phyloP scores from a whole-genome alignment of 169 alveolate species.

The Plasmodium ovale region DNA sequence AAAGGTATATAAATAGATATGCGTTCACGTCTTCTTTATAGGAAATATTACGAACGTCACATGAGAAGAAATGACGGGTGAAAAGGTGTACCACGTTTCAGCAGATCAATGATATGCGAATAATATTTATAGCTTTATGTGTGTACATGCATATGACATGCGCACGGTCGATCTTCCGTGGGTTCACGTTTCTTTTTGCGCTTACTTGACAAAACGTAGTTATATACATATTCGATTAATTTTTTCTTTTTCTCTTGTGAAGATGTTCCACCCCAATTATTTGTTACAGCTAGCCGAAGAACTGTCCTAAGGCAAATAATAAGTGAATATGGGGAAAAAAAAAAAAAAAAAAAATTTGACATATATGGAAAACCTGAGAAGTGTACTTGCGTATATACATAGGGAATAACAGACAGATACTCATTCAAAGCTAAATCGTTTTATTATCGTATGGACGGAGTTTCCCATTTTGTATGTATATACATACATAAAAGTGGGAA shows the following conservation, averaged over 20 bases:
- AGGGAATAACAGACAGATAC: too few relatives aligned
- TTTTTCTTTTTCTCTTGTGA: constrained; percentile 66
- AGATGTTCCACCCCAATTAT: constrained; percentile 66
- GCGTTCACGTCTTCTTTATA: too few relatives aligned
- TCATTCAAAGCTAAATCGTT: too few relatives aligned
- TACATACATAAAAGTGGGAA: neutral
- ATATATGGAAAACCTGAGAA: too few relatives aligned
- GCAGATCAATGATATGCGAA: neutral
- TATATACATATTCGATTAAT: constrained; percentile 62
- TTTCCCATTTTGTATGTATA: too few relatives aligned
- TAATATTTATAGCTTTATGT: neutral
- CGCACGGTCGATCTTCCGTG: too few relatives aligned
- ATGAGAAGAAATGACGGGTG: too few relatives aligned
- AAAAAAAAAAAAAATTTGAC: too few relatives aligned
- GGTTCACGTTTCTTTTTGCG: neutral
- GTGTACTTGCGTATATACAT: too few relatives aligned
- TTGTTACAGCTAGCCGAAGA: constrained; percentile 58
- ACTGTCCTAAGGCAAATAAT: constrained; percentile 42
- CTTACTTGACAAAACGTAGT: constrained; percentile 33
- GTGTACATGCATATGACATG: neutral
- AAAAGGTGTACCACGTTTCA: neutral
- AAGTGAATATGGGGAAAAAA: neutral
- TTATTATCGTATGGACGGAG: too few relatives aligned
- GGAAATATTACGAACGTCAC: neutral
- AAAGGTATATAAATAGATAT: neutral